Evolutionary conservation across 768 basidiomycete species (phyloP).

Genomic region (Lyophyllum semitale): DNA sequence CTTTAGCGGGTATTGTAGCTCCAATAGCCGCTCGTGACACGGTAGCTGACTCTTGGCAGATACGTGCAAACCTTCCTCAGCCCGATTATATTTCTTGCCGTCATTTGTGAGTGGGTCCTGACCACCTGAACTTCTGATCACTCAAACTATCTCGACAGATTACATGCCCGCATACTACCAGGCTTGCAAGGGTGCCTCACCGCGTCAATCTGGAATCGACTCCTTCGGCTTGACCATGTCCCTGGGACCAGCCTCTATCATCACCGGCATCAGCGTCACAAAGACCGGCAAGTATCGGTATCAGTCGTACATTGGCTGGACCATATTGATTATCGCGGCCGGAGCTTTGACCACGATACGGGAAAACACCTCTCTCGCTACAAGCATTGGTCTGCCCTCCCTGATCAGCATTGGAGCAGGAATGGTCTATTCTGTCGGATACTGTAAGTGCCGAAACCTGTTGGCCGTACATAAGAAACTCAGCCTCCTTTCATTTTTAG

Average conservation of each 20-base stretch:
- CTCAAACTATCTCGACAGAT: no score
- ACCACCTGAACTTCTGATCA: no score
- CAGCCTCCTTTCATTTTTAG: no score
- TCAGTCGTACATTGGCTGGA: slow-evolving; percentile 2
- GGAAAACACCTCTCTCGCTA: slow-evolving; percentile 10
- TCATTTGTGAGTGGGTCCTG: no score
- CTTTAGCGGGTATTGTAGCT: no score
- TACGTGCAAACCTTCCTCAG: no score
- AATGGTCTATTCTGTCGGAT: background rate
- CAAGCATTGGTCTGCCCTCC: background rate
- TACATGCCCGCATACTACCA: slow-evolving; percentile 51
- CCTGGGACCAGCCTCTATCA: slow-evolving; percentile 34
- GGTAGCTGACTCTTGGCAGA: no score
- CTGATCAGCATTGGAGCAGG: slow-evolving; percentile 1
- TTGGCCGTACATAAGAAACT: no score
- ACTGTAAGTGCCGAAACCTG: no score
- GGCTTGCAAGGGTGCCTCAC: slow-evolving; percentile 39
- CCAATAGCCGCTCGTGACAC: no score
- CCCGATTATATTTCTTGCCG: no score
- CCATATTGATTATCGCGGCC: background rate
- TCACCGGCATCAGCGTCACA: slow-evolving; percentile 28
- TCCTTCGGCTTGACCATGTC: slow-evolving; percentile 32
- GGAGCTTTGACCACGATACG: background rate
- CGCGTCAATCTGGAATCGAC: slow-evolving; percentile 38
- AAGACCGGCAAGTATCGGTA: slow-evolving; percentile 1